Percentiles rank a stretch among this genome's conserved stretches.
These are phyloP conservation scores for Botrytis squamosa DNA, from an alignment of 2,329 filamentous ascomycete species.

Conservation along the genomic window DNA sequence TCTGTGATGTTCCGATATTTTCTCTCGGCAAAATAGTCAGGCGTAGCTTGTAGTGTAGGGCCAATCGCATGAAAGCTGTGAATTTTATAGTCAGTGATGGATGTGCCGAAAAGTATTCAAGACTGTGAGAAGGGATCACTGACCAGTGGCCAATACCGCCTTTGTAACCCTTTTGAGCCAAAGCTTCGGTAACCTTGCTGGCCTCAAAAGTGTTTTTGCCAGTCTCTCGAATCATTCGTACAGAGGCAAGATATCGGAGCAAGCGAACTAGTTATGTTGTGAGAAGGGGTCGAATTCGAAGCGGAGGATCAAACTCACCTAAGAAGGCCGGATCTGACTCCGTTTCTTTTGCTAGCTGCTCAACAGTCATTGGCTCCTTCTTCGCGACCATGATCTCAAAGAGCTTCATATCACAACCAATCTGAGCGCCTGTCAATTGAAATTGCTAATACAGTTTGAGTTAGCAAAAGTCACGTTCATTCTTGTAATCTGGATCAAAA, in stretches of 20 bases:
- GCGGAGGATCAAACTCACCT: background rate
- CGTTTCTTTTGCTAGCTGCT: background rate
- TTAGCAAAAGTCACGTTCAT: background rate
- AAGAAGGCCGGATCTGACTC: conserved; percentile 13
- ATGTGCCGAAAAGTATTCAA: background rate
- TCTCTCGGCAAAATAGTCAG: conserved; percentile 1
- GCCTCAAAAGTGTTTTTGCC: conserved; percentile 12
- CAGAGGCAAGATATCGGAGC: conserved; percentile 18
- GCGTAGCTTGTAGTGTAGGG: background rate
- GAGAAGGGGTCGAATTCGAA: background rate
- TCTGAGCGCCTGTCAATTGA: conserved; percentile 15
- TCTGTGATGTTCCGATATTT: conserved; percentile 5
- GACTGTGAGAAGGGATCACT: background rate
- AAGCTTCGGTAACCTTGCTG: background rate
- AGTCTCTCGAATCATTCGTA: conserved; percentile 14
- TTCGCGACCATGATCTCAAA: background rate
- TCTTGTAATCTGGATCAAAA: background rate
- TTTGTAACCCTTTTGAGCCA: background rate
- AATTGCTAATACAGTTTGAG: background rate
- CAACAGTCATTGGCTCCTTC: conserved; percentile 12
- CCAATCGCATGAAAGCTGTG: conserved; percentile 9
- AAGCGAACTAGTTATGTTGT: background rate
- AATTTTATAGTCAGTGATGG: background rate
- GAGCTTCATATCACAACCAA: conserved; percentile 15
- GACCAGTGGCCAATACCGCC: conserved; percentile 10